Base-by-base conservation (phyloP, 2,329 filamentous ascomycete species). In the Fusarium oxysporum region DNA sequence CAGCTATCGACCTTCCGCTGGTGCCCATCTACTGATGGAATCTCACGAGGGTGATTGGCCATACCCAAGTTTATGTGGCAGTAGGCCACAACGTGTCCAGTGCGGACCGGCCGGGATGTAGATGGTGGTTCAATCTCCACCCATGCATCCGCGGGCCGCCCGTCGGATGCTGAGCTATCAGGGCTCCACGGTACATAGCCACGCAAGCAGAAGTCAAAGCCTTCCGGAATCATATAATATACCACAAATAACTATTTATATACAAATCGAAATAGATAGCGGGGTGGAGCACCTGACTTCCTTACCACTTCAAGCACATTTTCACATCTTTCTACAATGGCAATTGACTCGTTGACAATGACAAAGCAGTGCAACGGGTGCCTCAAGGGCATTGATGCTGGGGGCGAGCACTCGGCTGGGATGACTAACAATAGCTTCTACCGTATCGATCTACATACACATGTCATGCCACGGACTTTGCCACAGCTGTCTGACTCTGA, bases 81-180 rank as follows among this genome's bases (percentile, higher is more conserved):
- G n/a, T 4, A n/a, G 6, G n/a, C 5, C n/a, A 16, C n/a, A 41
- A 10, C 14, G 4, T 43, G 14, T 11, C 14, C 7, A 8, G 16
- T 7, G 9, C 11, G 9, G 5, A 12, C 10, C 0, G 5, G 4
- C 41, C 14, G n/a, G 41, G 21, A 17, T 3, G 10, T 11, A 43
- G 9, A 3, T 17, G 2, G 5, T 8, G 23, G 19, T 40, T 12
- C n/a, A 10, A 17, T 17, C n/a, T 16, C 41, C 16, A 44, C 41
- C 11, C n/a, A 8, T 44, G 10, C n/a, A 25, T 25, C 1, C 41
- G 41, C 41, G 41, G 47, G 47, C 25, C 45, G 45, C 45, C 28
- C 3, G 25, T 48, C 45, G 45, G 45, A 30, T 48, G 21, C 5
- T 30, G 25, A 47, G 17, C 40, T 7, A 28, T 25, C 23, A 28